Evolutionary conservation across 352 stramenopile species (phyloP).

Genomic region (Phytophthora idaei): DNA sequence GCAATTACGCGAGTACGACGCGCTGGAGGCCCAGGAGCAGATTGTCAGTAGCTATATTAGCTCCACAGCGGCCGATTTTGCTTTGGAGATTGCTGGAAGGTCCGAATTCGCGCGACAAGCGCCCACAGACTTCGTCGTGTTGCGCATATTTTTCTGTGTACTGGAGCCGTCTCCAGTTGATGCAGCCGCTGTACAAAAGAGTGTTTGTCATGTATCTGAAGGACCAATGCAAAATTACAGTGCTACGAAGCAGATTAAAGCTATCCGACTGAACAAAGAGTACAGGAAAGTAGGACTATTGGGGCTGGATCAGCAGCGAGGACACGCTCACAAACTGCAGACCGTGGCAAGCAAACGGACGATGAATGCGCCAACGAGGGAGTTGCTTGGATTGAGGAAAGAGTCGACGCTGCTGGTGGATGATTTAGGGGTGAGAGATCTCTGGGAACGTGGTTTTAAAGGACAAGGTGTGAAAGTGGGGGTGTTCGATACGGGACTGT

Average conservation of each 20-base stretch:
- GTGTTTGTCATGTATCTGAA: conserved; percentile 36
- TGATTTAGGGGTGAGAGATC: conserved; percentile 52
- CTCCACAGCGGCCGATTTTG: conserved; percentile 14
- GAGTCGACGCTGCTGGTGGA: conserved; percentile 49
- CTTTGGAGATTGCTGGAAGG: conserved; percentile 34
- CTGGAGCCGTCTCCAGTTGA: not conserved
- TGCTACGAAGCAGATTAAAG: conserved; percentile 32
- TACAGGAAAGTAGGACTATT: conserved; percentile 50
- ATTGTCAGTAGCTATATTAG: conserved; percentile 36
- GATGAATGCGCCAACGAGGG: conserved; percentile 20
- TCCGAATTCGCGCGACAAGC: conserved; percentile 34
- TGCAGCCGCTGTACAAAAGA: not conserved
- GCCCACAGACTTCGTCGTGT: conserved; percentile 71
- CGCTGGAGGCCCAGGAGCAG: conserved; percentile 38
- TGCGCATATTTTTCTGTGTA: conserved; percentile 55
- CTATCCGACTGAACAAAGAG: conserved; percentile 52
- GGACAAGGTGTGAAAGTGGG: conserved; percentile 81
- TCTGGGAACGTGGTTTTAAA: conserved; percentile 68
- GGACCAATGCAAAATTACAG: conserved; percentile 25
- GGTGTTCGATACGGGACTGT: conserved; percentile 88
- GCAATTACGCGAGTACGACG: conserved; percentile 39
- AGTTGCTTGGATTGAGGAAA: conserved; percentile 30
- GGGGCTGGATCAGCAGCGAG: conserved; percentile 16
- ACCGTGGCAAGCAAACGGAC: conserved; percentile 24
- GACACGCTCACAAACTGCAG: conserved; percentile 14